Evolutionary conservation across 768 basidiomycete genomes (phyloP), one percentile per base, ranked within the genome.

Genomic region (Russula virescens): DNA sequence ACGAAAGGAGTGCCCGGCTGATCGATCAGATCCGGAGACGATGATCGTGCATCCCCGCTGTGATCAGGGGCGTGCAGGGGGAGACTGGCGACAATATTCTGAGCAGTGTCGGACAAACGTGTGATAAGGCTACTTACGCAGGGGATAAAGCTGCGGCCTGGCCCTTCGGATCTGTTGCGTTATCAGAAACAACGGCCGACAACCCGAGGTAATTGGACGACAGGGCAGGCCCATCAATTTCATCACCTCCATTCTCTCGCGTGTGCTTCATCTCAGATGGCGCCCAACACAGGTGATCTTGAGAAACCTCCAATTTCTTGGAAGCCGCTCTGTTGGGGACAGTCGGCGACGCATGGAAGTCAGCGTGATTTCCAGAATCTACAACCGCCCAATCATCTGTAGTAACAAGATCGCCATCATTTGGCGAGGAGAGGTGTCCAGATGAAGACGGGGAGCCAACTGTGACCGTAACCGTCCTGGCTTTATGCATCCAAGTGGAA

Each of bases 1-100:
- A 69, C 66, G 31, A 59, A 38, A 10, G 70, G 52, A 31, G 56
- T 53, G 23, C 43, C 66, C 42, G 38, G 57, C 21, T 35, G 58
- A 55, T 48, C 18, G 16, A 50, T 14, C 5, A 40, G 19, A 40
- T n/a, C 9, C 21, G 58, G 40, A 31, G 58, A 18, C 16, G 53
- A 53, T 5, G 58, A 45, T 35, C 34, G 62, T 19, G 46, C 5
- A 16, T 50, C 25, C 19, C 31, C 42, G 35, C 23, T 23, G 45
- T 23, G 31, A 1, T 40, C n/a, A 26, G 58, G 28, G 5, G 16
- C 25, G 25, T 45, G n/a, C 6, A 35, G 42, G 47, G 58, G 46
- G 38, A 53, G 26, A 45, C 63, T 64, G 5, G 25, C 19, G 46
- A 23, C 19, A 19, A 46, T 3, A 8, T n/a, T 11, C 51, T 47